Percentiles rank a stretch among this genome's conserved stretches.
These are phyloP conservation scores for Erucastrum elatum DNA, from an alignment of 345 rosid species.

Conservation along the genomic window DNA sequence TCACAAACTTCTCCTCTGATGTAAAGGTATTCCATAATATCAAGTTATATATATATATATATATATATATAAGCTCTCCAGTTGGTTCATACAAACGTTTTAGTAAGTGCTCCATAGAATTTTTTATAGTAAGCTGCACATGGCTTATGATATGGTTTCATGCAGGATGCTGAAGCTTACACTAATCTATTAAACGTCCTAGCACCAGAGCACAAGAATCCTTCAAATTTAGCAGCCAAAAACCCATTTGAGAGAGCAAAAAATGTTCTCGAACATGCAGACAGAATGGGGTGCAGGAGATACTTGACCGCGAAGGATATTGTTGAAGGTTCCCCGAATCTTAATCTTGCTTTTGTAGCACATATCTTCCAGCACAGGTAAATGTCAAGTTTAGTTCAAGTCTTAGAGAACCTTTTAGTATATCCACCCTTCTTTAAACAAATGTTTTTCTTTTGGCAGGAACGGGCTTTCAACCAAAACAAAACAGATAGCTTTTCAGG, in stretches of 20 bases:
- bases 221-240: conserved; percentile 58
- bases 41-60: too few species aligned
- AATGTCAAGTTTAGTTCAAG: neutral
- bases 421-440: conserved; percentile 3
- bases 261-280: conserved; percentile 92
- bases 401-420: neutral
- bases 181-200: conserved; percentile 86
- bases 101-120: neutral
- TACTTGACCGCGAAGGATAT: conserved; percentile 94
- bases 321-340: conserved; percentile 95
- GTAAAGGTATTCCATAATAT: conserved; percentile 60
- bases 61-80: conserved; percentile 7
- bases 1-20: conserved; percentile 93
- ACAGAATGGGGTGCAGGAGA: conserved; percentile 96
- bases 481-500: conserved; percentile 77
- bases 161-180: conserved; percentile 98
- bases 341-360: conserved; percentile 97
- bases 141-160: conserved; percentile 18
- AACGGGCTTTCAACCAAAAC: conserved; percentile 88
- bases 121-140: neutral
- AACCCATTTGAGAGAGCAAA: conserved; percentile 71
- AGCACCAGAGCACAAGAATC: conserved; percentile 79
- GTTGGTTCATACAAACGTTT: too few species aligned
- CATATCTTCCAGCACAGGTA: conserved; percentile 98
- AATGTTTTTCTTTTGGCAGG: conserved; percentile 45